These are phyloP conservation scores for Quillaja saponaria DNA, from an alignment of 306 rosid species.

Conservation along the genomic window DNA sequence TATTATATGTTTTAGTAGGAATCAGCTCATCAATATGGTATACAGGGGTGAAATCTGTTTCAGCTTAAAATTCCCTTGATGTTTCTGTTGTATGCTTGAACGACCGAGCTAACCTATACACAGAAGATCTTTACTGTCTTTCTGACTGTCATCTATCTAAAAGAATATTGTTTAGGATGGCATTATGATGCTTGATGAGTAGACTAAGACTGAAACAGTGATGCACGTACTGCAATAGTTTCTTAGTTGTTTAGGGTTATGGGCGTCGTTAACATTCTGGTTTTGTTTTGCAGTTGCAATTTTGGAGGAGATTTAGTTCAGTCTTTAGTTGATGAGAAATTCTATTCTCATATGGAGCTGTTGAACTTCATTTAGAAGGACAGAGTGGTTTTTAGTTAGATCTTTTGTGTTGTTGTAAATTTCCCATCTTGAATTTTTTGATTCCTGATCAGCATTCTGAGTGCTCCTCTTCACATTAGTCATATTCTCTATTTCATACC, in stretches of 20 bases:
- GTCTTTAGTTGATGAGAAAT: constrained; percentile 12
- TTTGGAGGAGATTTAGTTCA: too few relatives aligned
- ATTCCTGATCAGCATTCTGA: background rate
- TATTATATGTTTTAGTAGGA: too few relatives aligned
- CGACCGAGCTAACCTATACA: background rate
- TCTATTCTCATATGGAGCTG: constrained; percentile 3
- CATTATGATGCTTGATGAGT: background rate
- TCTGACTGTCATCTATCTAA: background rate
- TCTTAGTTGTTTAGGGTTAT: background rate
- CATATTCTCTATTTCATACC: background rate
- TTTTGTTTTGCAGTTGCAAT: background rate
- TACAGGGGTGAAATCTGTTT: constrained; percentile 1
- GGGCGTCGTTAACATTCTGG: background rate
- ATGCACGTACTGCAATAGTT: too few relatives aligned
- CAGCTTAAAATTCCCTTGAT: background rate
- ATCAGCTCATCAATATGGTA: background rate
- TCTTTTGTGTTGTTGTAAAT: background rate
- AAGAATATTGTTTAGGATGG: background rate
- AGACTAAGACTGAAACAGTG: too few relatives aligned
- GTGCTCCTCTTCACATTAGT: background rate
- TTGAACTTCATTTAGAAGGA: background rate
- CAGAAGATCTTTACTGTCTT: background rate
- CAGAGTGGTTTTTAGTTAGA: background rate
- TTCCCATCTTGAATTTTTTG: constrained; percentile 11
- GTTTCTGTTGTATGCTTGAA: background rate